Evolutionary conservation across 345 rosid genomes (phyloP), one percentile per base, ranked within the genome.

Genomic region (Heritiera littoralis): DNA sequence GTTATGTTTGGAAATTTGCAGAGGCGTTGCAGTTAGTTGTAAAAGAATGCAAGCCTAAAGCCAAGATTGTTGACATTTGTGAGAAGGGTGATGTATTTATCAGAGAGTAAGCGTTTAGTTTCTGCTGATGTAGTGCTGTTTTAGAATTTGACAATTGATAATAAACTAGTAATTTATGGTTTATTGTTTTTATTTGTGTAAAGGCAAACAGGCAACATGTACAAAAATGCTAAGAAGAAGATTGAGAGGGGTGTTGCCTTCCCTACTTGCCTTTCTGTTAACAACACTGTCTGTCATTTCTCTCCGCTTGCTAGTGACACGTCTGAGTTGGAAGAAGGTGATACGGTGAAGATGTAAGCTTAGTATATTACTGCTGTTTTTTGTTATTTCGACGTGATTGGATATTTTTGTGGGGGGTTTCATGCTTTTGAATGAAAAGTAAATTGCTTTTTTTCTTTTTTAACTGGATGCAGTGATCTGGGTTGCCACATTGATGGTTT

Each of bases 401-500:
- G 35, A 18, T 18, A 41, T 64, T 23, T 5, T 63, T 15, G n/a
- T 17, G 6, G 69, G 49, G 49, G 52, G 46, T 46, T 32, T 49
- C 14, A 48, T 63, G 56, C 3, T 48, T 54, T 17, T 45, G 32
- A 10, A 32, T 76, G 59, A 9, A n/a, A 48, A 48, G 2, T 61
- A 12, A 63, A 61, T 55, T 78, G 79, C 63, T 80, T 35, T 81
- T 14, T 2, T 54, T 28, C 80, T 14, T 13, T 55, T 15, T 54
- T 15, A 11, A 6, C 43, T 13, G 32, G 23, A 61, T 85, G 73
- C 86, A 94, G 98, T 80, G 98, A 97, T 78, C 81, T 97, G 95
- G 99, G 99, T 30, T 94, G 98, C 69, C 99, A 97, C 78, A 94
- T 97, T 65, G 97, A 94, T 85, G 99, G 99, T n/a, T 93, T 97